phyloP scores from a whole-genome alignment of 306 rosid species.

The Cucurbita ficifolia region DNA sequence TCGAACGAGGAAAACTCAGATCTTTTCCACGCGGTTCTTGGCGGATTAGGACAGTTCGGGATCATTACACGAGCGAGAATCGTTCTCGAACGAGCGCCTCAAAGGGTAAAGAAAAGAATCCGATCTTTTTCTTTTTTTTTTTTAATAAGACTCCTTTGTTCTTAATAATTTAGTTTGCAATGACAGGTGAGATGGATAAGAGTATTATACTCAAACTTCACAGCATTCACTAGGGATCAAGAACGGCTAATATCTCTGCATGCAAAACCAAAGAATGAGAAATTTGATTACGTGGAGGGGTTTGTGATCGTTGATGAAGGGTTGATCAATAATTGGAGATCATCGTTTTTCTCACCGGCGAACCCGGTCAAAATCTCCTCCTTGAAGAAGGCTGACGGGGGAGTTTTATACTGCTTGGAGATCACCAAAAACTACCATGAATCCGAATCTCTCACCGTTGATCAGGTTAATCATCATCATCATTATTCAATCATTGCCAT shows the following conservation, averaged over 20 bases:
- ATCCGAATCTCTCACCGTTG: slow-evolving; percentile 28
- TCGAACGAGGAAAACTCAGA: slow-evolving; percentile 60
- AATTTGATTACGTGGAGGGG: slow-evolving; percentile 87
- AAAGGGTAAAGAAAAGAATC: slow-evolving; percentile 33
- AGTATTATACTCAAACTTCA: slow-evolving; percentile 67
- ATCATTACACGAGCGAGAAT: slow-evolving; percentile 87
- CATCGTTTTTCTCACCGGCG: slow-evolving; percentile 71
- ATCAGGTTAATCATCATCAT: slow-evolving; percentile 30
- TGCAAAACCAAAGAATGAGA: slow-evolving; percentile 32
- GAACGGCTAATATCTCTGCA: slow-evolving; percentile 77
- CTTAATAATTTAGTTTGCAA: background rate
- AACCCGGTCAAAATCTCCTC: slow-evolving; percentile 76
- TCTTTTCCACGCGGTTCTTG: slow-evolving; percentile 77
- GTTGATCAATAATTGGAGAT: slow-evolving; percentile 84
- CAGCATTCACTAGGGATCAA: slow-evolving; percentile 55
- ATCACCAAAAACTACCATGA: slow-evolving; percentile 67
- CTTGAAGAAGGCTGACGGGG: slow-evolving; percentile 46
- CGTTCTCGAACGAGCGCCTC: slow-evolving; percentile 78
- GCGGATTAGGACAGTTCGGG: slow-evolving; percentile 98
- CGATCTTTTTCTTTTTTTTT: background rate
- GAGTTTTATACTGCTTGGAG: slow-evolving; percentile 86
- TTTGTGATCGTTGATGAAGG: slow-evolving; percentile 92
- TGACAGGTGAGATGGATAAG: slow-evolving; percentile 84
- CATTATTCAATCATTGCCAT: background rate
- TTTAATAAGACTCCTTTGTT: background rate